A percentile compares a stretch with the other conserved stretches of the same genome.
Conservation (phyloP, 257 asterid species). For the Gentiana straminea region DNA sequence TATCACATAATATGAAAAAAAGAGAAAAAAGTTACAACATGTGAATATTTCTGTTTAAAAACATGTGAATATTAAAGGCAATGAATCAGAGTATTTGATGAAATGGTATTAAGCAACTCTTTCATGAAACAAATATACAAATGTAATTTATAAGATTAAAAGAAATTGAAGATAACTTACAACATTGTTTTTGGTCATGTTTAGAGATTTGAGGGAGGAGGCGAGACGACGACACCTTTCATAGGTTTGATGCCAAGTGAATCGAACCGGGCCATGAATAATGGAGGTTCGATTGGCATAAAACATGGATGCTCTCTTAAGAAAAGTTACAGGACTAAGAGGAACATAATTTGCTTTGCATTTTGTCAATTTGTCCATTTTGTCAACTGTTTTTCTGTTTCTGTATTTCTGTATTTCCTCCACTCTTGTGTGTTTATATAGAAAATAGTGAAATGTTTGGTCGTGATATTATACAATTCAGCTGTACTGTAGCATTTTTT, state of each 20-base stretch:
- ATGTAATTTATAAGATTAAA: no score
- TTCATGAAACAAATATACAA: not conserved
- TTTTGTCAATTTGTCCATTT: constrained; percentile 50
- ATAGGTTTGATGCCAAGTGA: constrained; percentile 64
- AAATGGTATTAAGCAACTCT: not conserved
- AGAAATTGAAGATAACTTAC: constrained; percentile 29
- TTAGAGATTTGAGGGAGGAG: constrained; percentile 45
- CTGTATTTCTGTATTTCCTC: not conserved
- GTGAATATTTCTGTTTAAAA: no score
- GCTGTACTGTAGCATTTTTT: no score
- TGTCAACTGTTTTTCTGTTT: not conserved
- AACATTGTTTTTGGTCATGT: constrained; percentile 43
- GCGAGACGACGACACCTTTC: constrained; percentile 45
- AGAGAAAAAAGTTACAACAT: no score
- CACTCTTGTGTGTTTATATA: no score
- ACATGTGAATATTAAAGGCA: no score
- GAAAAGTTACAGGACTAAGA: constrained; percentile 62
- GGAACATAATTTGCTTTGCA: constrained; percentile 64
- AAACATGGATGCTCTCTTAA: constrained; percentile 50
- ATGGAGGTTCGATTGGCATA: constrained; percentile 51
- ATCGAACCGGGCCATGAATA: constrained; percentile 33
- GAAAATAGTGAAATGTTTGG: no score
- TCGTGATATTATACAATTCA: no score
- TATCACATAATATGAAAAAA: no score
- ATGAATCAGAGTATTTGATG: not conserved